Percentiles rank a stretch among this genome's conserved stretches.
Evolutionary conservation across 345 rosid species (phyloP).

Genomic region (Salix udensis): DNA sequence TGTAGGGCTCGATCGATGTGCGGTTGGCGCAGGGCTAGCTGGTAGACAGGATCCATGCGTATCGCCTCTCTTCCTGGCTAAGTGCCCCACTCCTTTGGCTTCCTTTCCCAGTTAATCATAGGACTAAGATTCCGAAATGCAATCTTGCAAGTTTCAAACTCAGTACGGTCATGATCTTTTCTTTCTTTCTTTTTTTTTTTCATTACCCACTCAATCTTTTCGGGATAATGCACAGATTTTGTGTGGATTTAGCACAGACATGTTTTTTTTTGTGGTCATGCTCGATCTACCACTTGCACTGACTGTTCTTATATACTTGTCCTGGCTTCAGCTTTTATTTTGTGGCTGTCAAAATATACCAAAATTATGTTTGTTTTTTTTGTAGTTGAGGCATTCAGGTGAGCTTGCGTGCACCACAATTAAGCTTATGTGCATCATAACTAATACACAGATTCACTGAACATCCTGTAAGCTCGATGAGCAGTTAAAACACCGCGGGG

Average conservation of each 20-base stretch:
- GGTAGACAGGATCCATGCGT: neutral
- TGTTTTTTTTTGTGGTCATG: neutral
- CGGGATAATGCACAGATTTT: neutral
- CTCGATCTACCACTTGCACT: neutral
- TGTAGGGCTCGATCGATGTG: neutral
- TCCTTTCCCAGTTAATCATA: too few relatives aligned
- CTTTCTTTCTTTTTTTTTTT: neutral
- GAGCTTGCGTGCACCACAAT: accelerated
- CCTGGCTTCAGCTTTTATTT: neutral
- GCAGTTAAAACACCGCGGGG: too few relatives aligned
- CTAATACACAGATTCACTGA: too few relatives aligned
- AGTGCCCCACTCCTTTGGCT: neutral
- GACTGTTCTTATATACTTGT: neutral
- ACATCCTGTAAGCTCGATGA: too few relatives aligned
- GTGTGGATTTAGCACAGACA: neutral
- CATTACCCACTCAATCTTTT: neutral
- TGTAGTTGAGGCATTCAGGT: accelerated
- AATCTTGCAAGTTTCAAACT: neutral
- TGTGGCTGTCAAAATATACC: neutral
- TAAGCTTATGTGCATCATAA: too few relatives aligned
- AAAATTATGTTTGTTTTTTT: too few relatives aligned
- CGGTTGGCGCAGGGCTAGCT: neutral
- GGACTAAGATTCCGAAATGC: neutral
- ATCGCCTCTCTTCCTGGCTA: neutral
- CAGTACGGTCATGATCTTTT: neutral